Evolutionary conservation across 257 asterid genomes (phyloP).

Genomic region (Solanum chilense): DNA sequence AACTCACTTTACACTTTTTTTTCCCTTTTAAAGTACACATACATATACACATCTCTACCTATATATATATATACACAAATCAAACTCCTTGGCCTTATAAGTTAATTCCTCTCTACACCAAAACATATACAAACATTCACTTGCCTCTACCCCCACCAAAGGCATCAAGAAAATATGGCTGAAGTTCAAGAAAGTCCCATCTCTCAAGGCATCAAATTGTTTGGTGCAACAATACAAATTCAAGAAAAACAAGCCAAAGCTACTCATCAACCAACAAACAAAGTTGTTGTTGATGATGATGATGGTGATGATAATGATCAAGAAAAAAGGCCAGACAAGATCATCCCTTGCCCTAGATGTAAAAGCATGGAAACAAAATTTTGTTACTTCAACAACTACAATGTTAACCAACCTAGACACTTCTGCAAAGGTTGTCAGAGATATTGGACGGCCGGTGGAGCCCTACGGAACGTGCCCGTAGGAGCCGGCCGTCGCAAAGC

Average conservation of each 20-base stretch:
- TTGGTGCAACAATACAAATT: constrained; percentile 52
- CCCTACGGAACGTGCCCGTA: constrained; percentile 70
- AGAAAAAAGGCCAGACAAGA: constrained; percentile 62
- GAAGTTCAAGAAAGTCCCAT: constrained; percentile 25
- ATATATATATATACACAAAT: neutral
- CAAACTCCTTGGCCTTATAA: neutral
- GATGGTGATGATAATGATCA: neutral
- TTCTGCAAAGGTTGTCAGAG: constrained; percentile 78
- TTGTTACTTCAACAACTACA: constrained; percentile 80
- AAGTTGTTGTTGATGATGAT: constrained; percentile 1
- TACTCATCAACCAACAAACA: constrained; percentile 2
- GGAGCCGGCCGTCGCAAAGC: constrained; percentile 85
- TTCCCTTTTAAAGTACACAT: neutral
- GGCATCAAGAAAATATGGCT: constrained; percentile 25
- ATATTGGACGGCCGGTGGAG: constrained; percentile 92
- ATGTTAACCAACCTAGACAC: constrained; percentile 84
- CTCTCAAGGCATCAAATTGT: constrained; percentile 56
- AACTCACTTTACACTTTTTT: constrained; percentile 8
- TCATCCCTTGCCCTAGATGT: constrained; percentile 79
- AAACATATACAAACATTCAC: constrained; percentile 3
- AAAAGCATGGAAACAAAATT: constrained; percentile 82
- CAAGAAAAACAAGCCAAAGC: constrained; percentile 7
- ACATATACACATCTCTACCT: neutral
- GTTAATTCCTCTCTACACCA: constrained; percentile 7
- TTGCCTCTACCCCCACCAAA: neutral